A percentile compares a stretch with the other conserved stretches of the same genome.
Evolutionary conservation across 495 filamentous ascomycete species (phyloP).

Genomic region (Penicillium subrubescens): DNA sequence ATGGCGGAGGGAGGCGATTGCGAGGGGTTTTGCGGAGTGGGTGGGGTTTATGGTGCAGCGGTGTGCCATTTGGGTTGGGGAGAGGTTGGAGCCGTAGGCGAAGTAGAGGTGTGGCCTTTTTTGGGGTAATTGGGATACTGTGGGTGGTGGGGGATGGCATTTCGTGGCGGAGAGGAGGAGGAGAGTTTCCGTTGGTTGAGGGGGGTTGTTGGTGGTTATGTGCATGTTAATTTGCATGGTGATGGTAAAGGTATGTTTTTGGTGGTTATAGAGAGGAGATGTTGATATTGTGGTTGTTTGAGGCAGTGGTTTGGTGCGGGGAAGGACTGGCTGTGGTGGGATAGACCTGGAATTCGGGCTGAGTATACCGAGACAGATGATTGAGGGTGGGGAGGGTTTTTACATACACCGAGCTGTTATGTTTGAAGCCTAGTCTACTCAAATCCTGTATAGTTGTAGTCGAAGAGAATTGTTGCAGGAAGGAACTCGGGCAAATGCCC

Average conservation of each 20-base stretch:
- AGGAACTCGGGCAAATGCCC: background rate
- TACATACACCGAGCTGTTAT: background rate
- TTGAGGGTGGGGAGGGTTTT: background rate
- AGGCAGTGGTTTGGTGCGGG: background rate
- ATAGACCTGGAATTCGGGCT: background rate
- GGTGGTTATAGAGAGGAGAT: background rate
- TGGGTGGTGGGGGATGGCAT: slow-evolving; percentile 3
- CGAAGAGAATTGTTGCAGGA: background rate
- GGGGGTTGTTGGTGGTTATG: background rate
- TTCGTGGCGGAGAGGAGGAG: slow-evolving; percentile 4
- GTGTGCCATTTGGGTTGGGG: slow-evolving; percentile 61
- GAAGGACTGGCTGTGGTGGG: background rate
- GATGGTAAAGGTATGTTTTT: background rate
- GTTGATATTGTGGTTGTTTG: background rate
- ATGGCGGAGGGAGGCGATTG: slow-evolving; percentile 47
- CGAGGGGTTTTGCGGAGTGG: slow-evolving; percentile 51
- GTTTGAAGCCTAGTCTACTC: background rate
- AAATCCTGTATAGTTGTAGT: background rate
- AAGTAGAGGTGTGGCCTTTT: slow-evolving; percentile 57
- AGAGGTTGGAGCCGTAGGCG: slow-evolving; percentile 75
- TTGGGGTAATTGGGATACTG: slow-evolving; percentile 7
- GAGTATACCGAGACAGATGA: background rate
- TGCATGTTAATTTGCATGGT: slow-evolving; percentile 11
- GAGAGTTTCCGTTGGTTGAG: slow-evolving; percentile 10
- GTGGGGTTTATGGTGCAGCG: slow-evolving; percentile 59